Evolutionary conservation across 148 eudicot species (phyloP), one percentile per base, ranked within the genome.

Genomic region (Tetragonia tetragonoides): DNA sequence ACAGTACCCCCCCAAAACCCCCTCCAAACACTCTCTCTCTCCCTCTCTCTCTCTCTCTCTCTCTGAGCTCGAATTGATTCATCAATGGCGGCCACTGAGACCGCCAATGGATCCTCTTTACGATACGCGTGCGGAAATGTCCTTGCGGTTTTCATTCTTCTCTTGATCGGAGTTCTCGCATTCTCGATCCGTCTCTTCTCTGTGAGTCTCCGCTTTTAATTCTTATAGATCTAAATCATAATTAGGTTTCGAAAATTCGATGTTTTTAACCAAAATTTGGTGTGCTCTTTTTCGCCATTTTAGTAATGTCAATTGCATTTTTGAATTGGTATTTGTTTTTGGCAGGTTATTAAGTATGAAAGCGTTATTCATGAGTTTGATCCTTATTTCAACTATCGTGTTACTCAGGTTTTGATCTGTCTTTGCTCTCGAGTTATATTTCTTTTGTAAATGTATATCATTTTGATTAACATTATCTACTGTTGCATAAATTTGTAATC

Each of bases 121-220:
- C 86, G 95, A 14, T 49, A 85, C 72, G 98, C 98, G 1, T 94
- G 87, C 57, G 98, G 98, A 63, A 88, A 86, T 79, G 98, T 94
- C 34, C 84, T 94, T 40, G 90, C 93, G 4, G 77, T 87, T 80
- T 87, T 92, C 89, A 88, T 91, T 47, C 97, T 94, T 68, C 68
- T 94, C 39, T 79, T 94, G 72, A 94, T 94, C 88, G 98, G 98
- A 73, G 83, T 92, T 61, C 90, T 94, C 74, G 94, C 98, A 12
- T 94, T 94, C 87, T 90, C 98, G 87, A 94, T 92, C 90, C 98
- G 98, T 70, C 87, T 94, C 14, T 94, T 94, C 82, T 94, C 98
- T 24, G 98, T 93, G 78, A 83, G 64, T 42, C 42, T 38, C 17
- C 21, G 21, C 23, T 21, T 42, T 64, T 23, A 28, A 20, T 20